These are phyloP conservation scores for Ophiosphaerella narmari DNA, from an alignment of 2,329 filamentous ascomycete genomes.

Conservation along the genomic window DNA sequence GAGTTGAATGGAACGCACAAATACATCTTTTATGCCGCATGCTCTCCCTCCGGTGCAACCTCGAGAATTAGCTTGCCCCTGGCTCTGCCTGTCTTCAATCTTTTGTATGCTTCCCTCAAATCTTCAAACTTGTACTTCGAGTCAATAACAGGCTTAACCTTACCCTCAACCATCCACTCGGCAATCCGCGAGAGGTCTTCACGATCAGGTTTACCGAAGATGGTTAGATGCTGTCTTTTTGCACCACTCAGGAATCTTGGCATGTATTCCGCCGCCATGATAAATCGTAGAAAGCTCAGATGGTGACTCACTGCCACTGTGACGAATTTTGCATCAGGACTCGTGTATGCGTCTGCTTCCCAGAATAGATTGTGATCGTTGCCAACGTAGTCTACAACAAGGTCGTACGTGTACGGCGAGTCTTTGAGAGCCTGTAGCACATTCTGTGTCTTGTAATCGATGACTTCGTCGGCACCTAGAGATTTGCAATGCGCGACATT, in stretches of 20 bases:
- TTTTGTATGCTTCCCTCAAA: slow-evolving; percentile 59
- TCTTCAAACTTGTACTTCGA: slow-evolving; percentile 59
- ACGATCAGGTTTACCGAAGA: slow-evolving; percentile 17
- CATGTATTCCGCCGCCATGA: background rate
- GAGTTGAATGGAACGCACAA: background rate
- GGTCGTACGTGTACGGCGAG: slow-evolving; percentile 53
- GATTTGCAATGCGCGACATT: slow-evolving; percentile 60
- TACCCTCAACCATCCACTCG: slow-evolving; percentile 60
- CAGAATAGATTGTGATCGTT: slow-evolving; percentile 10
- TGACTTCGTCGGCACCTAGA: slow-evolving; percentile 65
- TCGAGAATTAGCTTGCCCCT: slow-evolving; percentile 61
- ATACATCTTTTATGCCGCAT: background rate
- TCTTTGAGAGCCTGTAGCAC: slow-evolving; percentile 53
- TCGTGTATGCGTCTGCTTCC: slow-evolving; percentile 8
- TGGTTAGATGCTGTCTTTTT: background rate
- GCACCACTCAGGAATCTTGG: background rate
- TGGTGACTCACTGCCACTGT: slow-evolving; percentile 50
- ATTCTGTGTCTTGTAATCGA: slow-evolving; percentile 60
- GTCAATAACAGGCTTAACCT: slow-evolving; percentile 60
- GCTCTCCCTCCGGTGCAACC: background rate
- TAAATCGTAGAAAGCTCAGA: slow-evolving; percentile 26
- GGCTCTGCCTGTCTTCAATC: slow-evolving; percentile 57
- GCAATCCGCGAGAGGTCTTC: slow-evolving; percentile 57
- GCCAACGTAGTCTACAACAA: slow-evolving; percentile 62
- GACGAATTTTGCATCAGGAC: slow-evolving; percentile 11